Evolutionary conservation across 768 basidiomycete genomes (phyloP), one percentile per base, ranked within the genome.

Genomic region (Leccinum rimulosum): DNA sequence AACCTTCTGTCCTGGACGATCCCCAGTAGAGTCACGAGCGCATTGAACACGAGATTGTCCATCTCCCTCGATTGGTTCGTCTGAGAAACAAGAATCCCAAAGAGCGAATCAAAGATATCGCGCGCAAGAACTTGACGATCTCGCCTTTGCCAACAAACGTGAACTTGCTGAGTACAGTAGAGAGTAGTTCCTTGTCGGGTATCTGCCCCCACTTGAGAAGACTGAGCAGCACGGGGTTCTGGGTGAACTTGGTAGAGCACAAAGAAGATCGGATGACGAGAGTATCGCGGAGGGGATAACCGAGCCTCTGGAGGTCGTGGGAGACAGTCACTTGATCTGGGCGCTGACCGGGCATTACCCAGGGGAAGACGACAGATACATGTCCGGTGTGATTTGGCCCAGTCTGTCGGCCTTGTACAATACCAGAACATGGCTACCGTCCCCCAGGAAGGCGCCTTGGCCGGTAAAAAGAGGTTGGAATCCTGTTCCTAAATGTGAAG

Each of bases 1-100:
- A 98, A 98, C 28, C 96, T 84, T 31, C 96, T 84, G 73, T 98
- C 96, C 66, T 93, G 90, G 12, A 95, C 87, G 60, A 98, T 95
- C 4, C 91, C 89, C 10, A 98, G 87, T 12, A 98, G 88, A 4
- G 87, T 92, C 55, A 98, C 89, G 14, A 98, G 83, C 1, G 91
- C 90, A 65, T 91, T 89, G 78, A 98, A 97, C 9, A 95, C 91
- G 40, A 91, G 79, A 58, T 85, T 80, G 65, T 97, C 93, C 75
- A 96, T 83, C 65, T 93, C 88, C 22, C 88, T 86, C 6, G 82
- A 71, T 58, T 85, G 85, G 64, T 95, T 95, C 62, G 79, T 80
- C 14, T 79, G 74, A 17, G 93, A 93, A 2, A 87, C 79, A 52
- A 98, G 80, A 61, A 98, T 93, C 15, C 85, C 88, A 70, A 98